Conservation (phyloP, 441 rosid species). For the Melastoma candidum region DNA sequence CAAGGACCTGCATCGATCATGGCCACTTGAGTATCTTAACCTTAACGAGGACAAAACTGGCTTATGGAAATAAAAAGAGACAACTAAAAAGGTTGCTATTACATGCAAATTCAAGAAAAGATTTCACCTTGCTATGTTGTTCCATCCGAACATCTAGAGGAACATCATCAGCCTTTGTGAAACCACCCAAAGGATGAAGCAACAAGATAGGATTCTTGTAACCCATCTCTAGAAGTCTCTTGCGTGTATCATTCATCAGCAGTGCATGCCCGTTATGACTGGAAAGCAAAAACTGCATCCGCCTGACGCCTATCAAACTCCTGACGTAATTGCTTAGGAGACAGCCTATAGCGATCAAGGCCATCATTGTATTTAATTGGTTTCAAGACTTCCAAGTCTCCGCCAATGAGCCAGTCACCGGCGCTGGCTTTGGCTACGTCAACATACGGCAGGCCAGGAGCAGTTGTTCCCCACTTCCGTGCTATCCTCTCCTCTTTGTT, state of each 20-base stretch:
- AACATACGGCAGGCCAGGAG: conserved; percentile 80
- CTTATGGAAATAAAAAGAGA: neutral
- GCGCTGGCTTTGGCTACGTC: conserved; percentile 58
- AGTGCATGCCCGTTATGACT: conserved; percentile 91
- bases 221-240: conserved; percentile 74
- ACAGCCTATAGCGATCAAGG: conserved; percentile 84
- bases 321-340: conserved; percentile 72
- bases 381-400: conserved; percentile 67
- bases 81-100: neutral
- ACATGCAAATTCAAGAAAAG: neutral
- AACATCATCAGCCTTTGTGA: conserved; percentile 83
- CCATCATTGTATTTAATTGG: conserved; percentile 79
- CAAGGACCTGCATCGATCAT: conserved; percentile 44
- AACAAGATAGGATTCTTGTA: conserved; percentile 76
- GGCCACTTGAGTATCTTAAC: no score
- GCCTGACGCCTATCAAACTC: conserved; percentile 78
- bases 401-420: conserved; percentile 92
- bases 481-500: conserved; percentile 88
- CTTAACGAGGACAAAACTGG: no score
- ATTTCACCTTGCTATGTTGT: conserved; percentile 72
- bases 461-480: conserved; percentile 88
- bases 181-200: conserved; percentile 96
- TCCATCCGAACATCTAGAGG: conserved; percentile 96
- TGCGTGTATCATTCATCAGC: conserved; percentile 81
- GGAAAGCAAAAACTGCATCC: conserved; percentile 93